Base-by-base conservation (phyloP, 2,329 filamentous ascomycete genomes). In the Trichoderma asperellum region DNA sequence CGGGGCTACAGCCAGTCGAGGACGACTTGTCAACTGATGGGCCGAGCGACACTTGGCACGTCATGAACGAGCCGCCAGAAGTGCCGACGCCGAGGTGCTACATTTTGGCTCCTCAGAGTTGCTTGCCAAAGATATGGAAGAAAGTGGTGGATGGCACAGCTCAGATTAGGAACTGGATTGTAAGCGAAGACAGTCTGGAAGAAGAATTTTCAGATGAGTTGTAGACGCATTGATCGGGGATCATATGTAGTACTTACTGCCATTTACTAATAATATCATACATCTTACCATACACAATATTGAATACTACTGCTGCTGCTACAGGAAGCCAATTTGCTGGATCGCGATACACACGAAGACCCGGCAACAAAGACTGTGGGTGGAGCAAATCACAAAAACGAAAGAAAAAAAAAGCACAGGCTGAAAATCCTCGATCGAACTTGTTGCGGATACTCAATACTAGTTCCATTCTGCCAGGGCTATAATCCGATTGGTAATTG, bases 21-120 rank as follows among this genome's bases (percentile, higher is more conserved):
- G 79, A 84, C 1, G 80, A 77, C 1, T 90, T 86, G 74, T 80
- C 81, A 47, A 87, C 21, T 73, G 79, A 7, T 84, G 87, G 74
- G 79, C 89, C 21, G 85, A 83, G 80, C 11, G 80, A 84, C 21
- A 87, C 83, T 8, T 92, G 90, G 80, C 90, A 87, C 0, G 81
- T 87, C 71, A 86, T 82, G 4, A 87, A 88, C 73, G 80, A 79
- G 52, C 76, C 85, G 1, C 84, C 85, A 0, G 67, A 78, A 34
- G 77, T 81, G 35, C 84, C 84, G 0, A 74, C 79, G 32, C 78
- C 84, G 2, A 87, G 83, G 10, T 93, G 89, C 77, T 92, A 87
- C 79, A 74, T 91, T 5, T 79, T 88, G 40, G 81, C 82, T 49
- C 81, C 86, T n/a, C 76, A 77, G 5, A 88, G 86, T 0, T 92